Evolutionary conservation across 345 rosid species (phyloP).

Genomic region (Passiflora organensis): DNA sequence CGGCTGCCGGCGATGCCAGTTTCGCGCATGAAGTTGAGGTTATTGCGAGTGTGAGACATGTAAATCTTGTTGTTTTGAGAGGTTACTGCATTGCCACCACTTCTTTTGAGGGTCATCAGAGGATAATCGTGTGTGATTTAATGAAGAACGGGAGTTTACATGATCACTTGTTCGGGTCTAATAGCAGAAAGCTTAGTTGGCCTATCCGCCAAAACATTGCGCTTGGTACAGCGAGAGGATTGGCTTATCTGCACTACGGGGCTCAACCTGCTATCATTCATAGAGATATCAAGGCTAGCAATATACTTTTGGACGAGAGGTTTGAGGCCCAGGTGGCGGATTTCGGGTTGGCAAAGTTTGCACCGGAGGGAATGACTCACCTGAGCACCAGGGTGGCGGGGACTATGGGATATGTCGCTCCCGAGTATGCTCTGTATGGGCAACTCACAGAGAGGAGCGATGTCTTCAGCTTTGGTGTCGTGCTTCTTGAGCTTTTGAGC

Average conservation of each 20-base stretch:
- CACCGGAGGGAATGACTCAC: conserved; percentile 77
- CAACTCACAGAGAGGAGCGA: conserved; percentile 84
- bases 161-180: conserved; percentile 67
- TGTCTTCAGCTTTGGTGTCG: conserved; percentile 85
- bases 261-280: conserved; percentile 79
- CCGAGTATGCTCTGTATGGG: conserved; percentile 89
- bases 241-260: conserved; percentile 81
- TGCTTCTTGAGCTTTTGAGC: conserved; percentile 87
- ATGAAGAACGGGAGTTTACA: conserved; percentile 76
- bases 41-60: conserved; percentile 83
- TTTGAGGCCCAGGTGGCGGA: conserved; percentile 83
- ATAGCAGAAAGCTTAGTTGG: conserved; percentile 58
- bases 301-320: conserved; percentile 77
- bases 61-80: conserved; percentile 71
- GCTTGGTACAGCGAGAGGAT: conserved; percentile 75
- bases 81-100: conserved; percentile 88
- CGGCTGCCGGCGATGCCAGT: conserved; percentile 64
- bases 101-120: conserved; percentile 79
- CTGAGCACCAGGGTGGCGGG: conserved; percentile 92
- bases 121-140: conserved; percentile 85
- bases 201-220: conserved; percentile 77
- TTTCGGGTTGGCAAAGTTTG: conserved; percentile 85
- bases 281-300: conserved; percentile 82
- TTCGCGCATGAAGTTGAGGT: conserved; percentile 85
- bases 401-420: conserved; percentile 95